Conservation (phyloP, 768 basidiomycete genomes). For the Tephrocybe sp. region DNA sequence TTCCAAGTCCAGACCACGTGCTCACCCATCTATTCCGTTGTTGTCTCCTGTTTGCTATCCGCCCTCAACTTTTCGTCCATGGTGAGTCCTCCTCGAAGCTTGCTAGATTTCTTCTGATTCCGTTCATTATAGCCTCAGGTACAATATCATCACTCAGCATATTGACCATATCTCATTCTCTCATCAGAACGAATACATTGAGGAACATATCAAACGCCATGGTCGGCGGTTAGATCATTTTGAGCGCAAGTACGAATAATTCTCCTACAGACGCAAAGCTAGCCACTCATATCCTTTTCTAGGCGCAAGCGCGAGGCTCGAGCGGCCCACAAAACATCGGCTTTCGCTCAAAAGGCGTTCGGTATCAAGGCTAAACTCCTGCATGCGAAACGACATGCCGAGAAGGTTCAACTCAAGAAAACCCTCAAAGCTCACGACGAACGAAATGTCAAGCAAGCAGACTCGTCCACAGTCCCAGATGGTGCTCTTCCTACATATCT, state of each 20-base stretch:
- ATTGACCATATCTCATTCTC: background rate
- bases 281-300: background rate
- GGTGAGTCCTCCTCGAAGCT: conserved; percentile 28
- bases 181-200: conserved; percentile 94
- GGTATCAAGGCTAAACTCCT: conserved; percentile 98
- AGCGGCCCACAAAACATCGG: conserved; percentile 73
- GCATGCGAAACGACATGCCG: conserved; percentile 92
- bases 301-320: conserved; percentile 86
- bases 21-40: conserved; percentile 12
- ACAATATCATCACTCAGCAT: conserved; percentile 4
- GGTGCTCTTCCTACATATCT: conserved; percentile 94
- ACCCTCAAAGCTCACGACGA: conserved; percentile 99
- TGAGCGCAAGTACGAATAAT: conserved; percentile 77
- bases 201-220: conserved; percentile 97
- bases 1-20: conserved; percentile 28
- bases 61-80: conserved; percentile 31
- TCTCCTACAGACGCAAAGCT: background rate
- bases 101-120: conserved; percentile 8
- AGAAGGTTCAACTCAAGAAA: conserved; percentile 99
- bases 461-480: conserved; percentile 78
- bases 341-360: conserved; percentile 88
- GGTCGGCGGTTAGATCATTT: conserved; percentile 94
- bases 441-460: conserved; percentile 94
- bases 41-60: conserved; percentile 28
- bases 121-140: conserved; percentile 62